A percentile compares a stretch with the other conserved stretches of the same genome.
Evolutionary conservation across 2,329 filamentous ascomycete genomes (phyloP).

Genomic region (Fusarium tupiense): DNA sequence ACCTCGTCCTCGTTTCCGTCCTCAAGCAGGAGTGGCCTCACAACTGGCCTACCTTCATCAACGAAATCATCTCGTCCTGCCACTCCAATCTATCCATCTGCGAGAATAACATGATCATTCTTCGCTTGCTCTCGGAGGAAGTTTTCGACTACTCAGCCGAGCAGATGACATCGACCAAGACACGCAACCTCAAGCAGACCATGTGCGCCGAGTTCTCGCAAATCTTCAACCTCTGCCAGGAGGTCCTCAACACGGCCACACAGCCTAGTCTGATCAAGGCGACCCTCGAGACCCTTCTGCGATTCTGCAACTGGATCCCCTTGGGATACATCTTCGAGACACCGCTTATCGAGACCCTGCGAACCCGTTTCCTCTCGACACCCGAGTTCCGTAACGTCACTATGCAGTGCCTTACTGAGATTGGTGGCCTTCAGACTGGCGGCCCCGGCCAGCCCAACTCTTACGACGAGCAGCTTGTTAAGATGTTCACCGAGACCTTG

Average conservation of each 20-base stretch:
- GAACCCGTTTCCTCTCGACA: slow-evolving; percentile 89
- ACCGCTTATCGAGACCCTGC: slow-evolving; percentile 90
- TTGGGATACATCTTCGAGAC: slow-evolving; percentile 99
- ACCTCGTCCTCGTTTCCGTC: slow-evolving; percentile 95
- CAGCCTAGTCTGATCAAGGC: slow-evolving; percentile 91
- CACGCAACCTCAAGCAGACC: slow-evolving; percentile 93
- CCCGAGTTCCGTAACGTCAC: slow-evolving; percentile 98
- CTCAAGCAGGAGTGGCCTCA: slow-evolving; percentile 99
- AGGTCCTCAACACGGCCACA: slow-evolving; percentile 90
- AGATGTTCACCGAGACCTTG: slow-evolving; percentile 98
- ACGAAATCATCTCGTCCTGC: slow-evolving; percentile 97
- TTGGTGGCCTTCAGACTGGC: slow-evolving; percentile 90
- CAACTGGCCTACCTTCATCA: slow-evolving; percentile 99
- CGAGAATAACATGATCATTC: slow-evolving; percentile 99
- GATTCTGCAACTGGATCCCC: slow-evolving; percentile 99
- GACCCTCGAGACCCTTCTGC: slow-evolving; percentile 93
- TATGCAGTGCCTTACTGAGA: slow-evolving; percentile 95
- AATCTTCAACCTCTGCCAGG: slow-evolving; percentile 97
- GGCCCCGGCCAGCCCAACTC: slow-evolving; percentile 71
- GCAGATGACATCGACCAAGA: slow-evolving; percentile 99
- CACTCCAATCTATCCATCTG: slow-evolving; percentile 96
- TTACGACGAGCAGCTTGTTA: slow-evolving; percentile 94
- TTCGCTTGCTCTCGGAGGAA: slow-evolving; percentile 94
- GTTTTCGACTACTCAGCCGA: slow-evolving; percentile 99
- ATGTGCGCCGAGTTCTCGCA: slow-evolving; percentile 99